Conservation (phyloP, 768 basidiomycete species). For the Panellus pusillus region DNA sequence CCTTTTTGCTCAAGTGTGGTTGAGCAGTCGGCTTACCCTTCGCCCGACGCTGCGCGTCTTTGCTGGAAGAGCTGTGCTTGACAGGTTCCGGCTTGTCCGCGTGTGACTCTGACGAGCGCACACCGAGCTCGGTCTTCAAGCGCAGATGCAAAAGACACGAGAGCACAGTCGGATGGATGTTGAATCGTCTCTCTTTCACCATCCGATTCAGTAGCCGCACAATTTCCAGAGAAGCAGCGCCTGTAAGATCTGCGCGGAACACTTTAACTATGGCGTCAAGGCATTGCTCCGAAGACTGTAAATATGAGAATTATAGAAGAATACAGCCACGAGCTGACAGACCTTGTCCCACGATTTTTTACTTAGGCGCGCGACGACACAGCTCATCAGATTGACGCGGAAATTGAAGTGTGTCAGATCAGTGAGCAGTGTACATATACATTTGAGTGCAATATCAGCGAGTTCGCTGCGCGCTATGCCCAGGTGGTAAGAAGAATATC, state of each 20-base stretch:
- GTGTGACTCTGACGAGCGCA: constrained; percentile 72
- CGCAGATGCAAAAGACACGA: constrained; percentile 83
- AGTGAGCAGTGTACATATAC: constrained; percentile 82
- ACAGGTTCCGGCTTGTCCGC: constrained; percentile 51
- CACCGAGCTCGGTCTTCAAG: constrained; percentile 80
- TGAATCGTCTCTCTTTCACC: constrained; percentile 91
- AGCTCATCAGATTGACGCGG: constrained; percentile 86
- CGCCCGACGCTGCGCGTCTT: constrained; percentile 41
- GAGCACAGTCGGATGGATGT: constrained; percentile 86
- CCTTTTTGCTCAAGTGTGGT: constrained; percentile 90
- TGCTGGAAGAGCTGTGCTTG: constrained; percentile 45
- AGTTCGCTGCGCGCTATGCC: constrained; percentile 64
- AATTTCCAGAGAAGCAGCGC: constrained; percentile 79
- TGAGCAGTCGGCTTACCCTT: constrained; percentile 62
- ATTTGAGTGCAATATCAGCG: constrained; percentile 69
- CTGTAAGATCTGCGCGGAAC: constrained; percentile 81
- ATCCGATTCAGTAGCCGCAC: constrained; percentile 92
- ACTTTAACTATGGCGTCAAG: constrained; percentile 78
- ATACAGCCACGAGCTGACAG: constrained; percentile 28
- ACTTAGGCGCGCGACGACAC: constrained; percentile 80
- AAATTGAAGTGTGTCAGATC: constrained; percentile 97
- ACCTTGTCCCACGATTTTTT: constrained; percentile 89
- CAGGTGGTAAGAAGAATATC: constrained; percentile 18
- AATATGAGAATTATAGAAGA: constrained; percentile 13
- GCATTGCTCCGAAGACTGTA: constrained; percentile 83